Evolutionary conservation across 768 basidiomycete species (phyloP).

Genomic region (Mycena amicta): DNA sequence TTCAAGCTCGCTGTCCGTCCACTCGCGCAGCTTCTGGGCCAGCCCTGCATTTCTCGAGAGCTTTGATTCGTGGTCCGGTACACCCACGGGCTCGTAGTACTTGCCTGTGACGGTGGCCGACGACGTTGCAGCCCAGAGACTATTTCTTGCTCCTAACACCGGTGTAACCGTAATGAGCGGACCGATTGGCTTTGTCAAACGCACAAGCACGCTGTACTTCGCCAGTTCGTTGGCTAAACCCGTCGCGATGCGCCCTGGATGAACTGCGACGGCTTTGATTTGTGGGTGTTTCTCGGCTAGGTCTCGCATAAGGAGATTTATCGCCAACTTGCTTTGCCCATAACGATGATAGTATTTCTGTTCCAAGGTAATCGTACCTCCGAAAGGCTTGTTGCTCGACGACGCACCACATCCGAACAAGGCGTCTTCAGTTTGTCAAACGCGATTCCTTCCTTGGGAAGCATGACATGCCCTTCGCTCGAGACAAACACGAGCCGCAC

Average conservation of each 20-base stretch:
- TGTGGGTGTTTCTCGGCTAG: background rate
- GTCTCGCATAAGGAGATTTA: background rate
- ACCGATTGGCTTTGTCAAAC: background rate
- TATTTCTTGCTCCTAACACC: background rate
- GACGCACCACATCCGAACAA: background rate
- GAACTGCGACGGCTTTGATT: background rate
- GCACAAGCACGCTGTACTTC: background rate
- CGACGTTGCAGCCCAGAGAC: background rate
- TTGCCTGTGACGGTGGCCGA: background rate
- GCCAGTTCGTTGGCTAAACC: background rate
- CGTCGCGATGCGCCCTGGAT: background rate
- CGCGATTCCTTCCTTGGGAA: background rate
- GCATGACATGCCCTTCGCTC: background rate
- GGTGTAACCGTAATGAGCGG: background rate
- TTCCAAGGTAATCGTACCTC: background rate
- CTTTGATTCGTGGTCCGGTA: background rate
- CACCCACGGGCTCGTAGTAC: constrained; percentile 1
- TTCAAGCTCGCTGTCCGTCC: too few relatives aligned
- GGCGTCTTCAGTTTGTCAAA: background rate
- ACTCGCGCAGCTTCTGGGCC: background rate
- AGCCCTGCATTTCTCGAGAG: background rate
- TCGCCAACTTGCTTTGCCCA: background rate
- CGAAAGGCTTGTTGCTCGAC: background rate
- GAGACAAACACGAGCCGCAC: background rate
- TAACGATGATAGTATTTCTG: background rate